Base-by-base conservation (phyloP, 2,329 filamentous ascomycete genomes). In the Colletotrichum tofieldiae region DNA sequence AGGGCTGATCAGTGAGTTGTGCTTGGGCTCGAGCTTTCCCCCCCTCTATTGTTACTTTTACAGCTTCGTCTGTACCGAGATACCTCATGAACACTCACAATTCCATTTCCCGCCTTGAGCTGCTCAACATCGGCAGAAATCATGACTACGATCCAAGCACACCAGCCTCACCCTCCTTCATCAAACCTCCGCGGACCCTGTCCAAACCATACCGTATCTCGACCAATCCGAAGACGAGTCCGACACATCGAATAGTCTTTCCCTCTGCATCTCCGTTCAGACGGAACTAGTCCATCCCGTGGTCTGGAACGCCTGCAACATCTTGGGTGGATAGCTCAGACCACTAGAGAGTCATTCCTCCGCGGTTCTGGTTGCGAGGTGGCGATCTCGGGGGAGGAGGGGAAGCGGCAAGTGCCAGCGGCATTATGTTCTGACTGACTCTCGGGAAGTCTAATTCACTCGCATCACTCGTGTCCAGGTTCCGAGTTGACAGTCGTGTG, bases 361-460 rank as follows among this genome's bases (percentile, higher is more conserved):
- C 14, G 14, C 4, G n/a, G 56, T n/a, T 7, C 14, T 20, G 4
- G n/a, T 41, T 29, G 41, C 39, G 26, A 47, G 20, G 39, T 58
- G 12, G 35, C 29, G 51, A 35, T 35, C 9, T 35, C 12, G 9
- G n/a, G 4, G n/a, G n/a, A 26, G 23, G 23, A 26, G 9, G 26
- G n/a, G 18, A 26, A 11, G 16, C 7, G 6, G 26, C 8, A 14
- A 20, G 23, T n/a, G 8, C 45, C 59, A 14, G 26, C 35, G 47
- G 47, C 45, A 29, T 51, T 29, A 52, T 32, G 23, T n/a, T 39
- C 60, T 63, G 35, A 52, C 16, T 52, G 52, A 63, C 32, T 49
- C 9, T 63, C 60, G 45, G 60, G 60, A 63, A 63, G 45, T 63
- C 45, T 63, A 63, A 58, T 41, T 32, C 20, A 23, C n/a, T 58